phyloP scores from a whole-genome alignment of 257 asterid genomes.

The Gentiana straminea region DNA sequence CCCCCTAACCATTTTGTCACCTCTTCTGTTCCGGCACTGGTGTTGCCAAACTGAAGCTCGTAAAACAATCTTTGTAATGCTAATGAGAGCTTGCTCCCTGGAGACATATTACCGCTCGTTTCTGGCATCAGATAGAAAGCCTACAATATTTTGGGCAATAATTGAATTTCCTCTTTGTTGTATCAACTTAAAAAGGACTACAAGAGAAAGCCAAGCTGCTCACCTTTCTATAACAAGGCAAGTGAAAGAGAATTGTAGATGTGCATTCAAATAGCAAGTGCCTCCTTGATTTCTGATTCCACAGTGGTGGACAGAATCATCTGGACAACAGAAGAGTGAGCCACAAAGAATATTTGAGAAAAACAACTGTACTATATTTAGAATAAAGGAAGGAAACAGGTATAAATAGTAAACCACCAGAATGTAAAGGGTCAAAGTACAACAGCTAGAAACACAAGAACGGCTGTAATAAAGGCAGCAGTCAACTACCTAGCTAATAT shows the following conservation, averaged over 20 bases:
- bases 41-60: constrained; percentile 65
- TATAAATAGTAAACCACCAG: too few species aligned
- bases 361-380: too few species aligned
- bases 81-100: constrained; percentile 58
- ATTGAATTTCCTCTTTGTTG: constrained; percentile 8
- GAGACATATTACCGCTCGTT: constrained; percentile 62
- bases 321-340: constrained; percentile 8
- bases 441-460: too few species aligned
- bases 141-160: constrained; percentile 17
- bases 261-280: constrained; percentile 68
- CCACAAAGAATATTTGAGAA: too few species aligned
- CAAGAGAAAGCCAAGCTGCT: neutral
- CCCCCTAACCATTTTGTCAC: constrained; percentile 73
- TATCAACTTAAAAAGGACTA: neutral
- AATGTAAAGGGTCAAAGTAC: too few species aligned
- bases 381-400: too few species aligned
- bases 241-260: constrained; percentile 57
- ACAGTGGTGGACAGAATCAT: constrained; percentile 38
- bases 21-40: constrained; percentile 73
- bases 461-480: too few species aligned
- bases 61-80: constrained; percentile 75
- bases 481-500: too few species aligned
- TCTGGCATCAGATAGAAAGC: constrained; percentile 85
- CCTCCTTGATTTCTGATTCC: constrained; percentile 65
- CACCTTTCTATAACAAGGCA: constrained; percentile 49